Base-by-base conservation (phyloP, 352 stramenopile species). In the Phytopythium aichiense region DNA sequence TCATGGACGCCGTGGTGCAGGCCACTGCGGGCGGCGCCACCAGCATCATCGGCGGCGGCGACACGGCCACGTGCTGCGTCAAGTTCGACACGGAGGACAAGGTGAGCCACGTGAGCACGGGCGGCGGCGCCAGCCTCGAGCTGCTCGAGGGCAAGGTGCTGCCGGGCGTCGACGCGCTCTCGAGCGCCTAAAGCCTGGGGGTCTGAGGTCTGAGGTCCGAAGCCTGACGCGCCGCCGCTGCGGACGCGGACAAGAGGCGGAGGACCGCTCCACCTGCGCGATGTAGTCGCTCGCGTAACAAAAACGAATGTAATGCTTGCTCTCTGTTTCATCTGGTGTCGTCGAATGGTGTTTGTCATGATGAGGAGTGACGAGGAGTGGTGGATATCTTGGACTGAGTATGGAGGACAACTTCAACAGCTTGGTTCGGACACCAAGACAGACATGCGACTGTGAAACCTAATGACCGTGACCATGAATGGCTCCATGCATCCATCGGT, bases 41-140 rank as follows among this genome's bases (percentile, higher is more conserved):
- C 58, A 98, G 96, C 54, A 99, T 99, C 69, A 98, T 99, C 64
- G 98, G 98, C 63, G 98, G 98, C 71, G 98, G 98, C 61, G 98
- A 99, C 84, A 99, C 96, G 55, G 87, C 84, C 58, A 94, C 87
- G 62, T 94, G 84, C 74, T 95, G 87, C 61, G 84, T 91, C 58
- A 94, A 93, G 79, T 94, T 85, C 68, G 70, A 92, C 69, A 91
- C 87, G 64, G 87, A 95, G 68, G 81, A 94, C 77, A 94, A 95
- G 82, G 84, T 95, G 65, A 94, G 84, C 68, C 87, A 95, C 72
- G 83, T 95, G 51, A 89, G 75, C 72, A 99, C 96, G 57, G 96
- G 96, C 63, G 96, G 97, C 60, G 97, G 97, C 63, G 97, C 97
- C 53, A 98, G 84, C 60, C 74, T 99, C 54, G 97, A 99, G 78